A percentile compares a stretch with the other conserved stretches of the same genome.
These are phyloP conservation scores for Euphrasia arctica DNA, from an alignment of 305 asterid species.

Conservation along the genomic window DNA sequence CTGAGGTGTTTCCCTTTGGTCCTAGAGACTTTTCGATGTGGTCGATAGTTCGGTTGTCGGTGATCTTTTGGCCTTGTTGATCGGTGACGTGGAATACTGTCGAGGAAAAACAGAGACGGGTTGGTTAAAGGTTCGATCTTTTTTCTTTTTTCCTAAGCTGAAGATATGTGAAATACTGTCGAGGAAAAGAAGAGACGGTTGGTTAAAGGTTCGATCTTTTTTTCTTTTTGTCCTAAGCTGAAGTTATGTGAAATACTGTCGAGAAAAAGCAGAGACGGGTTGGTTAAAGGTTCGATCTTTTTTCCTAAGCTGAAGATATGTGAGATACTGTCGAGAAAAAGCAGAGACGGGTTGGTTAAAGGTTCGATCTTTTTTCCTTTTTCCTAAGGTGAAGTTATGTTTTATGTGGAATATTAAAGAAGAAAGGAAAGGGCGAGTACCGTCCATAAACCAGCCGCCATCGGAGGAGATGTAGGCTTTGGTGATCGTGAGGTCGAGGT, in stretches of 20 bases:
- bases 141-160: too few relatives aligned
- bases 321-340: conserved; percentile 40
- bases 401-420: background rate
- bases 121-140: background rate
- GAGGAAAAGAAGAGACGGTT: conserved; percentile 17
- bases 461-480: conserved; percentile 97
- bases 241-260: conserved; percentile 59
- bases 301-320: too few relatives aligned
- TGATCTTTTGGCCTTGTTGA: conserved; percentile 78
- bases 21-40: conserved; percentile 90
- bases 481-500: conserved; percentile 82
- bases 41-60: conserved; percentile 63
- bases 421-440: conserved; percentile 36
- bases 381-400: background rate
- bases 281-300: background rate
- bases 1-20: conserved; percentile 73
- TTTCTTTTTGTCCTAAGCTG: too few relatives aligned
- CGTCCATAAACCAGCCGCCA: conserved; percentile 99
- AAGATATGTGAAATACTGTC: background rate
- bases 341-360: conserved; percentile 13
- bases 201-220: background rate
- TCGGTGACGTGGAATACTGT: conserved; percentile 95
- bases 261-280: conserved; percentile 28
- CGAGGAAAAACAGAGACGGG: conserved; percentile 28
- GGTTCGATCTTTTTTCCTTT: background rate